Percentiles rank a stretch among this genome's conserved stretches.
Evolutionary conservation across 1,284 basidiomycete species (phyloP).

Genomic region (Pseudozyma tsukubaensis): DNA sequence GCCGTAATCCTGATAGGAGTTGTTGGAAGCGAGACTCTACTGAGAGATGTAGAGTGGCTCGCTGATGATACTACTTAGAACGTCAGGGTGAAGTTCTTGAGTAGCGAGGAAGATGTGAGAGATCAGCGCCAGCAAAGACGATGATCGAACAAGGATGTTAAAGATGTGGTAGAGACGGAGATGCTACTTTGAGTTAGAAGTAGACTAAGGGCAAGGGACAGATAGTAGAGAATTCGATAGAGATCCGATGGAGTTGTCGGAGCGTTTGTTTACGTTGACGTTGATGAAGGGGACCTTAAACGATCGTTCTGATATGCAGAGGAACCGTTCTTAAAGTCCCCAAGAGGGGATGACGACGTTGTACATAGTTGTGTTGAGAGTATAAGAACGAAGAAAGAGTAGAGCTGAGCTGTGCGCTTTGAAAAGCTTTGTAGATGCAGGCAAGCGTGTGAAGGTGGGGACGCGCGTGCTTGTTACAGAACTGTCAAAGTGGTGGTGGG

Average conservation of each 20-base stretch:
- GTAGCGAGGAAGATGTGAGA: conserved; percentile 2
- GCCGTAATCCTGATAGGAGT: conserved; percentile 32
- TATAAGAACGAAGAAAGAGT: conserved; percentile 1
- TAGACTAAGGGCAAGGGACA: too few species aligned
- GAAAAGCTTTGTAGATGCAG: too few species aligned
- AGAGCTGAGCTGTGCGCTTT: conserved; percentile 1
- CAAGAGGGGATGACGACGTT: conserved; percentile 42
- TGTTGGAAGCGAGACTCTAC: conserved; percentile 22
- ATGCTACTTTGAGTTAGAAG: too few species aligned
- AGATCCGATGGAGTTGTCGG: too few species aligned
- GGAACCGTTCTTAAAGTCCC: conserved; percentile 34
- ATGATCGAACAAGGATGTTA: conserved; percentile 2
- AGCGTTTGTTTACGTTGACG: too few species aligned
- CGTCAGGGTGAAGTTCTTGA: conserved; percentile 18
- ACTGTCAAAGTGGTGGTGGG: conserved; percentile 11
- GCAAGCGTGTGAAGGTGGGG: background rate
- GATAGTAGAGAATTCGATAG: too few species aligned
- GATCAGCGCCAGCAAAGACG: conserved; percentile 17
- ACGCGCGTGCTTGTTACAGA: conserved; percentile 1
- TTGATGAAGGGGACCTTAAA: conserved; percentile 26
- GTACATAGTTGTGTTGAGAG: conserved; percentile 20
- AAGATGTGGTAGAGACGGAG: conserved; percentile 15
- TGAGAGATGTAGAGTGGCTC: conserved; percentile 14
- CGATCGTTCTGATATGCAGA: conserved; percentile 28
- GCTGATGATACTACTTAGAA: conserved; percentile 23